A percentile compares a stretch with the other conserved stretches of the same genome.
phyloP scores from a whole-genome alignment of 352 stramenopile species.

The Phytophthora brassicae region DNA sequence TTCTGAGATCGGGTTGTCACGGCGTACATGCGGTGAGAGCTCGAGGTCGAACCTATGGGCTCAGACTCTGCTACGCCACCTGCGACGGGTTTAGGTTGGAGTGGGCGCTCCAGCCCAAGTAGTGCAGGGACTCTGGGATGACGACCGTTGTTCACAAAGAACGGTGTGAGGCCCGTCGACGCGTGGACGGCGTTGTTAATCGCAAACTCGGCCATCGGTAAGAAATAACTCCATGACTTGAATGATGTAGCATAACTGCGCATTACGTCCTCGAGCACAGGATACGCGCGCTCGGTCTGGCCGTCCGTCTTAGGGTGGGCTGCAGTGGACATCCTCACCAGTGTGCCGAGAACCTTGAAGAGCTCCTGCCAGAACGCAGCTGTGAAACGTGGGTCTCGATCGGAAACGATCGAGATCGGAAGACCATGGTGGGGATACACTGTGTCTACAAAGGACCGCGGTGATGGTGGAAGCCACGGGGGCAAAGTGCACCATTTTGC shows the following conservation, averaged over 20 bases:
- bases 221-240: conserved; percentile 13
- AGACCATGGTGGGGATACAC: conserved; percentile 18
- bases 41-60: neutral
- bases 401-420: conserved; percentile 7
- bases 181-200: conserved; percentile 26
- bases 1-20: neutral
- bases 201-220: conserved; percentile 24
- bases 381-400: conserved; percentile 11
- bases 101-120: neutral
- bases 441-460: conserved; percentile 20
- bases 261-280: conserved; percentile 22
- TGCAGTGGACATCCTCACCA: conserved; percentile 21
- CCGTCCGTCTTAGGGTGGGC: conserved; percentile 27
- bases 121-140: neutral
- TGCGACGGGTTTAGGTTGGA: neutral
- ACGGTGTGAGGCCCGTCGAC: conserved; percentile 8
- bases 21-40: neutral
- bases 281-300: conserved; percentile 33
- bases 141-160: neutral
- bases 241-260: conserved; percentile 15
- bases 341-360: conserved; percentile 14
- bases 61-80: neutral
- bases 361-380: conserved; percentile 12
- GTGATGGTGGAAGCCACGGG: conserved; percentile 1
- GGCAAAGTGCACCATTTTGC: conserved; percentile 29